Evolutionary conservation across 306 rosid genomes (phyloP).

Genomic region (Vachellia collinsii): DNA sequence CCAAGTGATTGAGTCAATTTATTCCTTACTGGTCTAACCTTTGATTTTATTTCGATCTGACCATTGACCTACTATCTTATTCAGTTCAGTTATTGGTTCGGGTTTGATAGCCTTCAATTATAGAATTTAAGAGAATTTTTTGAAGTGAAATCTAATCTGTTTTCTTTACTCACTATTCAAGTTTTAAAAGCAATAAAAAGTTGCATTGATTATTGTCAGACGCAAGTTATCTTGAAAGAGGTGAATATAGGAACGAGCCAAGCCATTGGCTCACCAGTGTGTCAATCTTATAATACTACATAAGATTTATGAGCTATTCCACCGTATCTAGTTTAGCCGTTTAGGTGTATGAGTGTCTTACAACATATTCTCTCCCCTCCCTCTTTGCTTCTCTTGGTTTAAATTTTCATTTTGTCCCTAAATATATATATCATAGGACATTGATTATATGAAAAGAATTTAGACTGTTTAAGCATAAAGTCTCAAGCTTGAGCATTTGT

Average conservation of each 20-base stretch:
- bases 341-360: no score
- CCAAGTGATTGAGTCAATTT: no score
- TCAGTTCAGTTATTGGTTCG: no score
- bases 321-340: neutral
- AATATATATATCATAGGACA: no score
- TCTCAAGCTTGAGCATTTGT: no score
- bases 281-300: neutral
- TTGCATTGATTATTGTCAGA: constrained; percentile 2
- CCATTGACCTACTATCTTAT: no score
- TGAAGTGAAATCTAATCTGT: constrained; percentile 8
- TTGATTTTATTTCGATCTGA: no score
- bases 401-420: no score
- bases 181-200: neutral
- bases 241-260: neutral
- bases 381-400: neutral
- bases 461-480: no score
- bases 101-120: neutral
- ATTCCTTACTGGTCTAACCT: no score
- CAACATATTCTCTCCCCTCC: neutral
- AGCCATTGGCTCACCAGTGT: neutral
- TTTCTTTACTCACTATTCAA: neutral
- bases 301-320: neutral
- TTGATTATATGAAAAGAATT: no score
- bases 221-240: neutral
- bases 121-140: constrained; percentile 2